Evolutionary conservation across 192 early-diverging fungal genomes (phyloP).

Genomic region (Neocallimastix lanati): DNA sequence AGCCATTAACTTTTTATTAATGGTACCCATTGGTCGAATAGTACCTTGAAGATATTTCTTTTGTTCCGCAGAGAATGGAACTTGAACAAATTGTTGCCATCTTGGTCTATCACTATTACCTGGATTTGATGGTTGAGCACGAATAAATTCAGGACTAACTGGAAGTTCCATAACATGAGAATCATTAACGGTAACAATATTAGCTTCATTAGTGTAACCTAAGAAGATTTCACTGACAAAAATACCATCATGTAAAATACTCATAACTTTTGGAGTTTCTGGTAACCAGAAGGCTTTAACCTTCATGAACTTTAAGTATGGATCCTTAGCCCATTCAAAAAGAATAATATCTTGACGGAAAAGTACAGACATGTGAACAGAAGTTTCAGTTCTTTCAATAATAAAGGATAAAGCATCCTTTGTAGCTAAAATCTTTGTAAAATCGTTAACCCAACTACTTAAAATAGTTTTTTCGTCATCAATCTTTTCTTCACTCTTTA

Average conservation of each 20-base stretch:
- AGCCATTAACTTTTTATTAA: slow-evolving; percentile 35
- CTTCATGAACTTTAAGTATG: slow-evolving; percentile 47
- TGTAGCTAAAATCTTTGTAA: slow-evolving; percentile 36
- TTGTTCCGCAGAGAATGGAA: slow-evolving; percentile 22
- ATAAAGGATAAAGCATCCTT: slow-evolving; percentile 27
- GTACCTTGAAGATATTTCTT: slow-evolving; percentile 1
- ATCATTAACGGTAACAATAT: slow-evolving; percentile 28
- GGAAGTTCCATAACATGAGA: slow-evolving; percentile 27
- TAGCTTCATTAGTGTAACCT: slow-evolving; percentile 29
- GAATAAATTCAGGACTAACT: slow-evolving; percentile 25
- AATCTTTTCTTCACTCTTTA: background rate
- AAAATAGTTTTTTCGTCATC: background rate
- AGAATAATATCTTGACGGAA: slow-evolving; percentile 27
- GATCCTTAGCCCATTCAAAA: slow-evolving; percentile 46
- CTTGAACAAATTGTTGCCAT: slow-evolving; percentile 37
- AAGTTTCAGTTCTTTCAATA: slow-evolving; percentile 29
- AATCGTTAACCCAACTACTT: slow-evolving; percentile 14
- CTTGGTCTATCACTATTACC: slow-evolving; percentile 9
- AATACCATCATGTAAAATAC: slow-evolving; percentile 33
- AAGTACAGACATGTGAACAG: slow-evolving; percentile 27
- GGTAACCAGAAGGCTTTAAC: slow-evolving; percentile 47
- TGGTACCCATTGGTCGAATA: slow-evolving; percentile 9
- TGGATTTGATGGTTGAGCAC: slow-evolving; percentile 3
- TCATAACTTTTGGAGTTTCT: slow-evolving; percentile 33
- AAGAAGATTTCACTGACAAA: slow-evolving; percentile 29